Evolutionary conservation across 2,329 filamentous ascomycete genomes (phyloP).

Genomic region (Penicillium hordei): DNA sequence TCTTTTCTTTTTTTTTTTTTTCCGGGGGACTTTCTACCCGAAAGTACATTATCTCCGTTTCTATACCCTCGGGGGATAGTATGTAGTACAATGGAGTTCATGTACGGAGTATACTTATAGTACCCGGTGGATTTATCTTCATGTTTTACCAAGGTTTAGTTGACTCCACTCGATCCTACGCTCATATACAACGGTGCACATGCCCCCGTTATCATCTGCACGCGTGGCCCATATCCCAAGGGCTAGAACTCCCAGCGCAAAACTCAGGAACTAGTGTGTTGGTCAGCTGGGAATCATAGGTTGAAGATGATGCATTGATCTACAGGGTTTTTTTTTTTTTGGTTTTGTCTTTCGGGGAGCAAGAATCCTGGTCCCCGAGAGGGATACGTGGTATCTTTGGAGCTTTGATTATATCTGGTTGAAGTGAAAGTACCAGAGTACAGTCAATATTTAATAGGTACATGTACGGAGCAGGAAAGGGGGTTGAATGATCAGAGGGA

Average conservation of each 20-base stretch:
- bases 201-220: neutral
- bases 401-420: neutral
- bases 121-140: too few species aligned
- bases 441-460: neutral
- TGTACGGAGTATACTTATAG: too few species aligned
- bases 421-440: conserved; percentile 1
- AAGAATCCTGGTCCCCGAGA: conserved; percentile 16
- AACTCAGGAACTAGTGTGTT: neutral
- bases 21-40: neutral
- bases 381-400: conserved; percentile 1
- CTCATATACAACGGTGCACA: conserved; percentile 8
- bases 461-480: neutral
- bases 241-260: conserved; percentile 13
- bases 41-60: neutral
- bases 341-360: conserved; percentile 13
- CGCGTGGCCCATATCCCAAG: conserved; percentile 15
- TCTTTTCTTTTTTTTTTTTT: neutral
- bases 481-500: neutral
- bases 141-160: too few species aligned
- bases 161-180: neutral
- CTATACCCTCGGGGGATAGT: too few species aligned
- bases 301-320: conserved; percentile 20
- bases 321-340: conserved; percentile 2
- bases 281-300: neutral
- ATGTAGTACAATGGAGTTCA: too few species aligned